These are phyloP conservation scores for Colletotrichum chlorophyti DNA, from an alignment of 2,329 filamentous ascomycete species.

Conservation along the genomic window DNA sequence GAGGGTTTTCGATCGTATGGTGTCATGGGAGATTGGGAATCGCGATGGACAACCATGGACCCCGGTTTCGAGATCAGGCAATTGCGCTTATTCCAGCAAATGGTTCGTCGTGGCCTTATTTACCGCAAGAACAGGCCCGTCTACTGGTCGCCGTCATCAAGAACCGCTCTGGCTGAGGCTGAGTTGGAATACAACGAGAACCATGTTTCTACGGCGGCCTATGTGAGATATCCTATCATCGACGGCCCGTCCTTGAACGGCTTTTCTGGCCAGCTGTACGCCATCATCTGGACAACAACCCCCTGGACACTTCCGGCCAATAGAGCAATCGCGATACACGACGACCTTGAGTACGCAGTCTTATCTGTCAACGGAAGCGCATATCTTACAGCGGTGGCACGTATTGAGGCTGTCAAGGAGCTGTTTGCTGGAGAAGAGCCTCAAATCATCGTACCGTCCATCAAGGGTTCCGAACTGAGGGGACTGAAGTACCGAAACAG, in stretches of 20 bases:
- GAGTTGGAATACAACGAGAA: slow-evolving; percentile 84
- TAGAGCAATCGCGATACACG: slow-evolving; percentile 82
- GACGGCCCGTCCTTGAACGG: slow-evolving; percentile 50
- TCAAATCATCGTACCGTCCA: slow-evolving; percentile 58
- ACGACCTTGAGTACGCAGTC: slow-evolving; percentile 76
- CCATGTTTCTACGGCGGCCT: slow-evolving; percentile 76
- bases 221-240: slow-evolving; percentile 78
- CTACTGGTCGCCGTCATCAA: slow-evolving; percentile 84
- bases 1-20: slow-evolving; percentile 75
- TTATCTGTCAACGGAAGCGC: slow-evolving; percentile 64
- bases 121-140: slow-evolving; percentile 84
- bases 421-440: slow-evolving; percentile 53
- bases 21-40: slow-evolving; percentile 83
- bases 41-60: slow-evolving; percentile 82
- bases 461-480: slow-evolving; percentile 71
- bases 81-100: slow-evolving; percentile 75
- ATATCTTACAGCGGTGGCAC: slow-evolving; percentile 74
- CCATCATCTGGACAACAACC: slow-evolving; percentile 98
- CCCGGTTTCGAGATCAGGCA: slow-evolving; percentile 76
- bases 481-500: slow-evolving; percentile 74
- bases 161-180: slow-evolving; percentile 81
- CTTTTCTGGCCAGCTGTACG: slow-evolving; percentile 62
- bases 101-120: slow-evolving; percentile 76
- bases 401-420: slow-evolving; percentile 65
- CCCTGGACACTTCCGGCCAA: slow-evolving; percentile 98